phyloP scores from a whole-genome alignment of 2,329 filamentous ascomycete species.

The Aspergillus sp. region DNA sequence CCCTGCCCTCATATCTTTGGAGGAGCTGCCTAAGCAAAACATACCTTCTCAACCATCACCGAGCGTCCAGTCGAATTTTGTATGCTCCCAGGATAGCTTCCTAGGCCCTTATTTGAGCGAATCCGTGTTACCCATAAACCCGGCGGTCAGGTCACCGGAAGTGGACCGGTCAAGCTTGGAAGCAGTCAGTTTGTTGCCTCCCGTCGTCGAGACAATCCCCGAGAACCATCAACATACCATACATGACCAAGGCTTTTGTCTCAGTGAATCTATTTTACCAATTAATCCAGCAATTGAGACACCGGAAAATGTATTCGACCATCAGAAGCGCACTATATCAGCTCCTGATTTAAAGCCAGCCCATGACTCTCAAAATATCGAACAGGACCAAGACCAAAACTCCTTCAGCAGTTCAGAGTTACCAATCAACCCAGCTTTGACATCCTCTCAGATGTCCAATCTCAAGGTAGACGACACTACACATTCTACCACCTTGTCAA shows the following conservation, averaged over 20 bases:
- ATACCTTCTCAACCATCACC: slow-evolving; percentile 13
- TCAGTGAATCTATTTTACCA: slow-evolving; percentile 6
- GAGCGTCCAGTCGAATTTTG: slow-evolving; percentile 13
- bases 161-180: background rate
- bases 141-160: background rate
- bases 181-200: background rate
- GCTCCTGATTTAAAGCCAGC: background rate
- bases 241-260: slow-evolving; percentile 11
- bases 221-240: background rate
- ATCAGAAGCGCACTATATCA: background rate
- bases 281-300: background rate
- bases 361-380: background rate
- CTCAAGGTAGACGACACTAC: background rate
- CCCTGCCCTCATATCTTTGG: background rate
- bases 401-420: slow-evolving; percentile 20
- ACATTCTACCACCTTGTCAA: background rate
- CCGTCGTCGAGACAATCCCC: background rate
- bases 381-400: background rate
- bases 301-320: background rate
- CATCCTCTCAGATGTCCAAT: background rate
- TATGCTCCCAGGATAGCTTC: slow-evolving; percentile 8
- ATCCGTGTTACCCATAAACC: background rate
- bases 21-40: background rate
- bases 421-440: slow-evolving; percentile 28
- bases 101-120: slow-evolving; percentile 14